Evolutionary conservation across 331 rosid genomes (phyloP), one percentile per base, ranked within the genome.

Genomic region (Phaseolus coccineus): DNA sequence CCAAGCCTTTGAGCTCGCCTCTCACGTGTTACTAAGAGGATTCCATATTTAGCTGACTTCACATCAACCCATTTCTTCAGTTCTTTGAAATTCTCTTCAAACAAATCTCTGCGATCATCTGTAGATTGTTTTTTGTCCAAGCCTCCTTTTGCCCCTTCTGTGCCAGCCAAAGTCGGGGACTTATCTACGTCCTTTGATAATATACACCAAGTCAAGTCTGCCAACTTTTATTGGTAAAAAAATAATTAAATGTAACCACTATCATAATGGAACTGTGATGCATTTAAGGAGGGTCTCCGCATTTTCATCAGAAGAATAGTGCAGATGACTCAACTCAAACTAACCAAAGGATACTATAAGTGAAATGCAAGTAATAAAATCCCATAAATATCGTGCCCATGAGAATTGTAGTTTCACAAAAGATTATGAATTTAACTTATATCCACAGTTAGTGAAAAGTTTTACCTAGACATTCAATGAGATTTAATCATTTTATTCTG

Each of bases 21-120:
- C 84, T 95, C 99, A 0, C 87, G 92, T 40, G 83, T 76, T 28
- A 95, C 97, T 4, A 87, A 77, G 69, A 95, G 96, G 64, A 89
- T 86, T 80, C 97, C 97, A 73, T 88, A 91, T 73, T 89, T 95
- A 46, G 93, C 50, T 70, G 97, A 81, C 83, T 91, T 91, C 73
- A 89, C 87, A 39, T 93, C 89, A 52, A 91, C 97, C 99, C 99
- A 95, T 85, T 89, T 95, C 87, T 83, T 88, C 77, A 95, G 80
- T 77, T 95, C 97, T 80, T 65, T 78, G 58, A 88, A 93, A 90
- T 88, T 95, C 78, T 87, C 93, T 78, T 95, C 99, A 76, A 95
- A 95, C 73, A 58, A 47, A 50, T 95, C 92, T 68, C 83, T 53
- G 31, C 85, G 79, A 58, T 82, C 71, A 15, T 51, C 85, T 6